Evolutionary conservation across 2,329 filamentous ascomycete species (phyloP).

Genomic region (Stagonosporopsis vannaccii): DNA sequence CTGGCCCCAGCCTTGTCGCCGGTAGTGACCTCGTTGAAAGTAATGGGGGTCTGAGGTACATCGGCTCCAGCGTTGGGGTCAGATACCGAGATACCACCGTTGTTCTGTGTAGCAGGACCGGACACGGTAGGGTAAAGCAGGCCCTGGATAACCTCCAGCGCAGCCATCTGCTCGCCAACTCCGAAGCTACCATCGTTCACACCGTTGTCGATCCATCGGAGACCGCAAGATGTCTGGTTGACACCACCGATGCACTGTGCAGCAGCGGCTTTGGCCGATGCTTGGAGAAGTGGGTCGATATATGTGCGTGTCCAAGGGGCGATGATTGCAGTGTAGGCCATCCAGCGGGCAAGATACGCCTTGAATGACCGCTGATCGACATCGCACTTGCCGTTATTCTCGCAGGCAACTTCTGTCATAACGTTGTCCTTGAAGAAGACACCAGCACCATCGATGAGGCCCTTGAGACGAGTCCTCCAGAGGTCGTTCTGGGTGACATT

Average conservation of each 20-base stretch:
- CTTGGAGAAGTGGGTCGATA: constrained; percentile 61
- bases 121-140: constrained; percentile 47
- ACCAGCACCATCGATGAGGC: constrained; percentile 47
- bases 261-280: constrained; percentile 65
- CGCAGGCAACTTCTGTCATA: constrained; percentile 59
- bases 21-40: constrained; percentile 55
- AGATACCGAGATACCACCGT: constrained; percentile 61
- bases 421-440: constrained; percentile 56
- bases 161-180: constrained; percentile 67
- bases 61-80: constrained; percentile 52
- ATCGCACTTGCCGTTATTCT: constrained; percentile 55
- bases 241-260: constrained; percentile 60
- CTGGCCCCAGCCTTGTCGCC: constrained; percentile 74
- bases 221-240: constrained; percentile 57
- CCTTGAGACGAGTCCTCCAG: constrained; percentile 42
- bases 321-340: constrained; percentile 51
- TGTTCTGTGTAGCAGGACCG: constrained; percentile 55
- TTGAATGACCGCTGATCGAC: constrained; percentile 58
- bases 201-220: constrained; percentile 52
- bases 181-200: constrained; percentile 59
- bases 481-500: constrained; percentile 48
- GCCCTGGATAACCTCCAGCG: constrained; percentile 61
- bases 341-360: constrained; percentile 54
- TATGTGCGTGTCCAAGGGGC: constrained; percentile 46
- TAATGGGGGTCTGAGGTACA: constrained; percentile 38